phyloP scores from a whole-genome alignment of 768 basidiomycete species.

The Pisolithus sp. region DNA sequence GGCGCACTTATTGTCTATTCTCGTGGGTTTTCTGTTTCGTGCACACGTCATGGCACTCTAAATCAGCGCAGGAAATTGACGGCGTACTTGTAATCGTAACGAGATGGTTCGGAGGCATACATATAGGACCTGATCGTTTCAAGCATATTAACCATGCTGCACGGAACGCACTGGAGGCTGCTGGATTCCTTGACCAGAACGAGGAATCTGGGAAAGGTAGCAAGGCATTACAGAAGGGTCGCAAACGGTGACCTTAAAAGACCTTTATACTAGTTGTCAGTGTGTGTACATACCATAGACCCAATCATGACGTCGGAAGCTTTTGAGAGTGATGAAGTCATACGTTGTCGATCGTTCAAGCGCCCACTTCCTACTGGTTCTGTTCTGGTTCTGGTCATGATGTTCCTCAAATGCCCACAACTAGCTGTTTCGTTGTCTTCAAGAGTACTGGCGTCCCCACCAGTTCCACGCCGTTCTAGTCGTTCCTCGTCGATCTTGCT shows the following conservation, averaged over 20 bases:
- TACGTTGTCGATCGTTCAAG: background rate
- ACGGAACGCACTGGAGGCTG: constrained; percentile 80
- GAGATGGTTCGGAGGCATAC: constrained; percentile 89
- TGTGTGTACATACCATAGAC: no score
- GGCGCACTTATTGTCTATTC: constrained; percentile 84
- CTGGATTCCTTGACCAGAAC: constrained; percentile 69
- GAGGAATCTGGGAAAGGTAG: constrained; percentile 22
- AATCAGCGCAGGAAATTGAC: constrained; percentile 53
- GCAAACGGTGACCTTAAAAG: constrained; percentile 18
- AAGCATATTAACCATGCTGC: constrained; percentile 96
- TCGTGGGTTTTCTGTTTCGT: constrained; percentile 40
- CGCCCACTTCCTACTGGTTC: background rate
- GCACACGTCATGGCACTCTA: background rate
- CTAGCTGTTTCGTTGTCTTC: constrained; percentile 11
- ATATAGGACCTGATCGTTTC: constrained; percentile 83
- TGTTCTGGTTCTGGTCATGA: constrained; percentile 6
- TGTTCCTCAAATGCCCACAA: constrained; percentile 8
- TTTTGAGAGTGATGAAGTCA: background rate
- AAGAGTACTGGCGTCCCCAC: constrained; percentile 11
- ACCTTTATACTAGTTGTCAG: no score
- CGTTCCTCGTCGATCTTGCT: constrained; percentile 8
- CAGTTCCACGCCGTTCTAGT: constrained; percentile 1
- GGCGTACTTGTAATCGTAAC: constrained; percentile 90
- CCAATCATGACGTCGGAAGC: no score
- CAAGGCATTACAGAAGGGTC: constrained; percentile 17